These are phyloP conservation scores for Gossypium aridum DNA, from an alignment of 441 rosid genomes.

Conservation along the genomic window DNA sequence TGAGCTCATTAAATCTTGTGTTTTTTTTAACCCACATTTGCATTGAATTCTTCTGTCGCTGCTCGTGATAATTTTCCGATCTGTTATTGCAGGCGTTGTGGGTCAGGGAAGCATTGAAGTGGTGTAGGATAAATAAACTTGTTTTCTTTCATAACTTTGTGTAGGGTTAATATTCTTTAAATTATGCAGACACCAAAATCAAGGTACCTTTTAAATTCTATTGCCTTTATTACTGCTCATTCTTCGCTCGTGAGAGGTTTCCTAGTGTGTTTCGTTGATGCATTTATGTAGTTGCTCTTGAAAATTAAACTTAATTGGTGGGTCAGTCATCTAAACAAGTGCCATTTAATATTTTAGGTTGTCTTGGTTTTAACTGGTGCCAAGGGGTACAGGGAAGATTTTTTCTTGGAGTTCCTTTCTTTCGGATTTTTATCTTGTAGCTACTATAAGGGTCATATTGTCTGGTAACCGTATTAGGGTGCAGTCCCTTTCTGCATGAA, in stretches of 20 bases:
- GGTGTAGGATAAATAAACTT: conserved; percentile 26
- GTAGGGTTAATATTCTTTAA: conserved; percentile 26
- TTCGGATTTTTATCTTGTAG: neutral
- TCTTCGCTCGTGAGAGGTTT: conserved; percentile 13
- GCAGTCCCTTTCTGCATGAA: neutral
- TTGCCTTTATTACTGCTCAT: conserved; percentile 1
- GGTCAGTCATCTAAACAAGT: conserved; percentile 9
- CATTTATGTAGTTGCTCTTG: neutral
- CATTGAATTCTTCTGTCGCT: conserved; percentile 47
- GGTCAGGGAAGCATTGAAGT: conserved; percentile 62
- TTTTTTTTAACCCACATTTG: conserved; percentile 24
- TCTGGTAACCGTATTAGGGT: neutral
- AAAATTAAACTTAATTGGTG: neutral
- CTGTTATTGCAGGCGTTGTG: conserved; percentile 42
- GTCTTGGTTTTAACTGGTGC: neutral
- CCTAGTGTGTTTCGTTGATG: conserved; percentile 11
- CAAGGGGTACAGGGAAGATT: neutral
- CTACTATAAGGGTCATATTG: neutral
- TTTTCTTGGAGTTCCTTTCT: conserved; percentile 18
- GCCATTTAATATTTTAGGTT: conserved; percentile 12
- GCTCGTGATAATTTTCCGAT: conserved; percentile 26
- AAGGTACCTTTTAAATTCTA: conserved; percentile 41
- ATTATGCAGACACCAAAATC: conserved; percentile 84
- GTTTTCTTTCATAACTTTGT: conserved; percentile 10
- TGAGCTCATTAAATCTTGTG: conserved; percentile 35